Evolutionary conservation across 1,284 basidiomycete species (phyloP).

Genomic region (Afroboletus lepidellus): DNA sequence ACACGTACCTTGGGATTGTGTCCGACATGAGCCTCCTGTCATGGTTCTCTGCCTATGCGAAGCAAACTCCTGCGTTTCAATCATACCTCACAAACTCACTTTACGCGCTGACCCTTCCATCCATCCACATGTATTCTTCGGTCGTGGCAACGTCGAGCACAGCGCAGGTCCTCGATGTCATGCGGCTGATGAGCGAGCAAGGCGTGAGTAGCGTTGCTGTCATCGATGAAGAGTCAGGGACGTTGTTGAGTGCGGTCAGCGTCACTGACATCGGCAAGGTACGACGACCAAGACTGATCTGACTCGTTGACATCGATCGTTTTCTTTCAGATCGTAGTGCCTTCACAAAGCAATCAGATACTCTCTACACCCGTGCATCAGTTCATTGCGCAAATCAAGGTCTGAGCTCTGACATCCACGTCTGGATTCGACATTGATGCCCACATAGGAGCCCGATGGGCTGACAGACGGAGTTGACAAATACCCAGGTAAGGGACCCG

Average conservation of each 20-base stretch:
- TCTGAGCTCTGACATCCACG: slow-evolving; percentile 21
- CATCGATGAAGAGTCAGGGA: slow-evolving; percentile 56
- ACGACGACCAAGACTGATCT: neutral
- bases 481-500: slow-evolving; percentile 56
- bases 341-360: slow-evolving; percentile 72
- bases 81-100: slow-evolving; percentile 59
- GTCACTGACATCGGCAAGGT: slow-evolving; percentile 77
- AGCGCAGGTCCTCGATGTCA: slow-evolving; percentile 67
- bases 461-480: slow-evolving; percentile 69
- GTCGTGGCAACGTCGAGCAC: slow-evolving; percentile 59
- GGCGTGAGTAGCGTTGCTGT: slow-evolving; percentile 79
- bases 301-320: neutral
- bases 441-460: slow-evolving; percentile 57
- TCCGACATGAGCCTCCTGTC: slow-evolving; percentile 61
- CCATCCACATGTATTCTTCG: slow-evolving; percentile 56
- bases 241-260: slow-evolving; percentile 68
- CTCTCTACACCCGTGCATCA: slow-evolving; percentile 61
- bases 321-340: slow-evolving; percentile 58
- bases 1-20: slow-evolving; percentile 53
- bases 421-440: neutral
- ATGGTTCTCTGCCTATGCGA: slow-evolving; percentile 60
- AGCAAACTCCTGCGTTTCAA: slow-evolving; percentile 46
- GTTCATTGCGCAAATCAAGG: slow-evolving; percentile 70
- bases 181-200: slow-evolving; percentile 77
- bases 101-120: slow-evolving; percentile 57